Evolutionary conservation across 2,329 filamentous ascomycete genomes (phyloP), one percentile per base, ranked within the genome.

Genomic region (Apiospora malaysiana): DNA sequence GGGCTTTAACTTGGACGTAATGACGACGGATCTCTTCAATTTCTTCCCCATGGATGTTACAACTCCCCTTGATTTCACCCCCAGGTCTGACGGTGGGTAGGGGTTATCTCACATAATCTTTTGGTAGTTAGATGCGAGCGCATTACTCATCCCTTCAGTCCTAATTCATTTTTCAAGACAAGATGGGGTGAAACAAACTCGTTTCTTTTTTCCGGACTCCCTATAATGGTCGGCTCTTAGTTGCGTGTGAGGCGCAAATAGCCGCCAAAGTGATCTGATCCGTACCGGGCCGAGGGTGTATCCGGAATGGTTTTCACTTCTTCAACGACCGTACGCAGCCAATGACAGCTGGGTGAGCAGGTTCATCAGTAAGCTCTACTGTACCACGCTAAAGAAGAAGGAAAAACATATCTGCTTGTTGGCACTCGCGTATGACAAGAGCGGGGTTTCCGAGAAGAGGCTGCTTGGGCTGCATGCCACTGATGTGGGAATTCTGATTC

Each of bases 11-110:
- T 74, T 77, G 69, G 77, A 79, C 32, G 75, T 79, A 1, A 56
- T 79, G 27, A 78, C 77, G 3, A 79, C 77, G 9, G 77, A 79
- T 43, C 45, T 79, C 47, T 76, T 75, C 69, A 77, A 76, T 45
- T 79, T 79, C 70, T 78, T 71, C 59, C 70, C 70, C 12, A 56
- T 69, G 40, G 68, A 71, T 76, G 70, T 74, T 66, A 72, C 72
- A 56, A 72, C 73, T n/a, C 74, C 73, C 9, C 70, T 70, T 25
- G 69, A 56, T 10, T 69, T 63, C 25, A 68, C 67, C 2, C 10
- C 67, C 16, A 25, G 67, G 18, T 49, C 67, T 1, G 37, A 68
- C 42, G 67, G 46, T 9, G 67, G 46, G 56, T 63, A 63, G 56
- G 56, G n/a, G 7, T 21, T 21, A 63, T 40, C 18, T 63, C 40